These are phyloP conservation scores for Exophiala sp. DNA, from an alignment of 2,329 filamentous ascomycete genomes.

Conservation along the genomic window DNA sequence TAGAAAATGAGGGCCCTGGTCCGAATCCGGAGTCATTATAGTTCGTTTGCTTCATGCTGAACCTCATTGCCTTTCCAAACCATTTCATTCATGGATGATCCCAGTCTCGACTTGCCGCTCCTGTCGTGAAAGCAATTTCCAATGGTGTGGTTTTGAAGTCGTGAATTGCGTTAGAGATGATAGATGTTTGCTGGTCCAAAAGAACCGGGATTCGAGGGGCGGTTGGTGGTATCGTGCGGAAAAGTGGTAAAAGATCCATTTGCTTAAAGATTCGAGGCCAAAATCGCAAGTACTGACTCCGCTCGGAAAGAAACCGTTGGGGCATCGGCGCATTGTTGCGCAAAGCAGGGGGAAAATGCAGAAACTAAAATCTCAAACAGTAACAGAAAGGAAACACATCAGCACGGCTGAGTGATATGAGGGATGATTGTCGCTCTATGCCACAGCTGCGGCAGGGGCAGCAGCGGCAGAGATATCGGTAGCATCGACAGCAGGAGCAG, in stretches of 20 bases:
- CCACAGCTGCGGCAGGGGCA: slow-evolving; percentile 22
- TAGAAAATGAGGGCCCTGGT: slow-evolving; percentile 6
- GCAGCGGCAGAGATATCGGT: slow-evolving; percentile 19
- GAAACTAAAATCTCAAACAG: slow-evolving; percentile 3
- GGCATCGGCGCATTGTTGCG: background rate
- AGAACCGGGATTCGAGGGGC: slow-evolving; percentile 10
- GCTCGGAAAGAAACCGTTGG: slow-evolving; percentile 15
- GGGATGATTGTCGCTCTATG: slow-evolving; percentile 10
- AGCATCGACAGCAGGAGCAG: slow-evolving; percentile 20
- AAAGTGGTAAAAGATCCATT: slow-evolving; percentile 2
- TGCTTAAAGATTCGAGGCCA: slow-evolving; percentile 1
- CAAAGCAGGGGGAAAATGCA: slow-evolving; percentile 5
- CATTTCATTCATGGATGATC: slow-evolving; percentile 5
- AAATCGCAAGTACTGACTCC: slow-evolving; percentile 1
- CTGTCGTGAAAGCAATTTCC: slow-evolving; percentile 16
- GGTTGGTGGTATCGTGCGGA: slow-evolving; percentile 11
- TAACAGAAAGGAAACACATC: slow-evolving; percentile 1
- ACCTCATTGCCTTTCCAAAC: slow-evolving; percentile 8
- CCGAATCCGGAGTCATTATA: slow-evolving; percentile 5
- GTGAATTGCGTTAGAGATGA: slow-evolving; percentile 13
- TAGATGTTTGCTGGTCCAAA: slow-evolving; percentile 10
- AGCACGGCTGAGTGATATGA: background rate
- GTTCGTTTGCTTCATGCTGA: slow-evolving; percentile 9
- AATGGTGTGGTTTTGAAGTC: slow-evolving; percentile 10
- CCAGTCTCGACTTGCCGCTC: slow-evolving; percentile 9